Evolutionary conservation across 169 alveolate species (phyloP).

Genomic region (Plasmodium coatneyi): DNA sequence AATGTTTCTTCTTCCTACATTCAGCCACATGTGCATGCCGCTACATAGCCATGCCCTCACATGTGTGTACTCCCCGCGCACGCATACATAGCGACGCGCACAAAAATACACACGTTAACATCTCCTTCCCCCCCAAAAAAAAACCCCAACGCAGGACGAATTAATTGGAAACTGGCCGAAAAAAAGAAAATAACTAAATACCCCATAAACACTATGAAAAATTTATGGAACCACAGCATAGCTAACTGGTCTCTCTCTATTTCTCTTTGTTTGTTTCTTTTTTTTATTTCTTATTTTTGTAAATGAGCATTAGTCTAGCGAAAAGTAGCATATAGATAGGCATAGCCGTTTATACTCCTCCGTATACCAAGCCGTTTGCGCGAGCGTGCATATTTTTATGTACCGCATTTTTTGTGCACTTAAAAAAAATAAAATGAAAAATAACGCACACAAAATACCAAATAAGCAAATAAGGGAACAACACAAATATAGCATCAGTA

Average conservation of each 20-base stretch:
- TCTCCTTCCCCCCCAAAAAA: background rate
- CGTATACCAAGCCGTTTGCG: background rate
- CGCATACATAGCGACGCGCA: background rate
- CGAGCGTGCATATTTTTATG: background rate
- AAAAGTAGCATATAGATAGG: background rate
- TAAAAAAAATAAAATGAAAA: background rate
- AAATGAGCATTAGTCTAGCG: background rate
- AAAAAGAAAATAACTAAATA: slow-evolving; percentile 66
- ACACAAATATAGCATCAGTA: background rate
- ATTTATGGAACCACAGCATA: slow-evolving; percentile 63
- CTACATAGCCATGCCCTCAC: background rate
- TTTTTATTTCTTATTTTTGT: background rate
- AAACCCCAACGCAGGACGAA: slow-evolving; percentile 35
- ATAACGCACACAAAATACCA: background rate
- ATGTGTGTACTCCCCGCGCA: background rate
- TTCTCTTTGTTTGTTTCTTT: background rate
- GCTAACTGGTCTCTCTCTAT: slow-evolving; percentile 37
- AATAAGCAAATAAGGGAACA: background rate
- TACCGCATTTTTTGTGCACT: background rate
- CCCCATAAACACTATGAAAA: slow-evolving; percentile 58
- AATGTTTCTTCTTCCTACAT: background rate
- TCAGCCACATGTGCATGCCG: background rate
- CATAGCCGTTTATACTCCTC: background rate
- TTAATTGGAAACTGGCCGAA: slow-evolving; percentile 64
- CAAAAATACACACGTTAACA: background rate